These are phyloP conservation scores for Encephalitozoon intestinalis DNA, from an alignment of 371 early-diverging fungal genomes.

Conservation along the genomic window DNA sequence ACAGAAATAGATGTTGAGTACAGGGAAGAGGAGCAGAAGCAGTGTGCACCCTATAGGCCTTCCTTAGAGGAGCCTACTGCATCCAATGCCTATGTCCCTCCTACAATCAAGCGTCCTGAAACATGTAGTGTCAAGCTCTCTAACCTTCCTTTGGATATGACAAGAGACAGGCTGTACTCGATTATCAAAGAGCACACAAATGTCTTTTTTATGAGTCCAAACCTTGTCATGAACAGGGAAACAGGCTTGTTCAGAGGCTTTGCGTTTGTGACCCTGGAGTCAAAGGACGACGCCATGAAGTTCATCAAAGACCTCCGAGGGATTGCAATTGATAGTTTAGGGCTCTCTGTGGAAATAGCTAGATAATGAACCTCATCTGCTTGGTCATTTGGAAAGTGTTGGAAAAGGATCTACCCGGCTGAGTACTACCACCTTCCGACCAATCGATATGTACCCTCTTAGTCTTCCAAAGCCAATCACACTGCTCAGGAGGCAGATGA, in stretches of 20 bases:
- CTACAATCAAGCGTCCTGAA: neutral
- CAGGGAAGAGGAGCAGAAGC: neutral
- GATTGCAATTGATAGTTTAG: conserved; percentile 18
- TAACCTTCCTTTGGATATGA: conserved; percentile 21
- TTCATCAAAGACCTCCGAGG: conserved; percentile 18
- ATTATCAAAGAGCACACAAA: conserved; percentile 1
- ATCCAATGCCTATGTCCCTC: conserved; percentile 11
- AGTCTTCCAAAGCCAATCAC: neutral
- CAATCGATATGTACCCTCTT: conserved; percentile 28
- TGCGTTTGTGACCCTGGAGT: conserved; percentile 38
- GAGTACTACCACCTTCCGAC: conserved; percentile 21
- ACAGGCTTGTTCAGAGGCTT: conserved; percentile 43
- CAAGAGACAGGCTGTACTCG: conserved; percentile 4
- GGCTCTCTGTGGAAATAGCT: conserved; percentile 23
- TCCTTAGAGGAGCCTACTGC: neutral
- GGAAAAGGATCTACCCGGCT: conserved; percentile 34
- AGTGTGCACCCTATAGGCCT: neutral
- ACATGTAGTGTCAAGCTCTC: conserved; percentile 23
- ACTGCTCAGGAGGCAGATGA: neutral
- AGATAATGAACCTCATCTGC: neutral
- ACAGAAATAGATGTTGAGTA: neutral
- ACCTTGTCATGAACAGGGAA: conserved; percentile 35
- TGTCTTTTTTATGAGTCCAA: conserved; percentile 19
- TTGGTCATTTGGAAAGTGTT: neutral
- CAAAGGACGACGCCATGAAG: conserved; percentile 33